phyloP scores from a whole-genome alignment of 768 basidiomycete species.

The Amanita pseudoporphyria region DNA sequence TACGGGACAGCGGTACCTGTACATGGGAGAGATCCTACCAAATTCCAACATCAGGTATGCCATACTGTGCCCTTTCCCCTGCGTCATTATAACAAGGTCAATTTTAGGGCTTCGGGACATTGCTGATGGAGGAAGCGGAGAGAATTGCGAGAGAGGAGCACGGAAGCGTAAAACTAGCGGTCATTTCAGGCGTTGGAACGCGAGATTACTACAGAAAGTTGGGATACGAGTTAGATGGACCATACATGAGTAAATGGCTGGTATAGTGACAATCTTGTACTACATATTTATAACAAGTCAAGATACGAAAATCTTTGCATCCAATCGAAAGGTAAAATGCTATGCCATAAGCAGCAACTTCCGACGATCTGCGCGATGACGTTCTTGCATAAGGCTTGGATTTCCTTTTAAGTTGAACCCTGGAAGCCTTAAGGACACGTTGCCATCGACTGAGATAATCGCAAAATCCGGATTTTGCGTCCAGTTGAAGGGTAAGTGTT shows the following conservation, averaged over 20 bases:
- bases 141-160: conserved; percentile 96
- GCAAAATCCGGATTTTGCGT: too few species aligned
- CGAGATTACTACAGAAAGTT: conserved; percentile 93
- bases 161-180: conserved; percentile 91
- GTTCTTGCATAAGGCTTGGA: too few species aligned
- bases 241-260: conserved; percentile 92
- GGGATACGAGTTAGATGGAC: conserved; percentile 91
- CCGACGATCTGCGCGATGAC: too few species aligned
- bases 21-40: conserved; percentile 94
- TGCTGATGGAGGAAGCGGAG: conserved; percentile 99
- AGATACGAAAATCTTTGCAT: too few species aligned
- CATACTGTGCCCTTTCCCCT: not conserved
- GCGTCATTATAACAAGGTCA: conserved; percentile 6
- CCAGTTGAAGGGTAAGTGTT: too few species aligned
- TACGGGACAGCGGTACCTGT: conserved; percentile 98
- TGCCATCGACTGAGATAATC: too few species aligned
- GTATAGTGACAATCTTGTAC: conserved; percentile 19
- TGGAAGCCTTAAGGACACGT: too few species aligned
- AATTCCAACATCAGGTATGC: conserved; percentile 88
- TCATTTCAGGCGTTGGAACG: conserved; percentile 96
- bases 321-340: too few species aligned
- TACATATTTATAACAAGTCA: too few species aligned
- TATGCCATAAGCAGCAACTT: too few species aligned
- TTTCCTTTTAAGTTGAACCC: too few species aligned
- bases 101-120: conserved; percentile 81